Evolutionary conservation across 2,329 filamentous ascomycete species (phyloP).

Genomic region (Hymenotorrendiella dingleyae): DNA sequence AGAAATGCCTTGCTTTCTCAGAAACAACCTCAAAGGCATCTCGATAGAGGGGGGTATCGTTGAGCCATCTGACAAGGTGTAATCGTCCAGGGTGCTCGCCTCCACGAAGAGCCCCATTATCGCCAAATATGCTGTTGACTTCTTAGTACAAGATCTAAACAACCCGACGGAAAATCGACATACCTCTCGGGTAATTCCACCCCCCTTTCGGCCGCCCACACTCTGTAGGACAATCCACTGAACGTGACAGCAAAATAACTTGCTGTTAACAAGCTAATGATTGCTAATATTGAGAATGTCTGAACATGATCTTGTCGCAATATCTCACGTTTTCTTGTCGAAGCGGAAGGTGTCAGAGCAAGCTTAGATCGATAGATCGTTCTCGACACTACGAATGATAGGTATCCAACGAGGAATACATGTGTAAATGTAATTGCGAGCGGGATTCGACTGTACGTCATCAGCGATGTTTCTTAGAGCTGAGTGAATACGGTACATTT

Average conservation of each 20-base stretch:
- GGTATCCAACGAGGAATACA: slow-evolving; percentile 14
- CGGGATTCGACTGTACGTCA: slow-evolving; percentile 14
- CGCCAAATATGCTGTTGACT: slow-evolving; percentile 24
- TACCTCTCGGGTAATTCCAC: slow-evolving; percentile 35
- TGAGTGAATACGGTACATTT: background rate
- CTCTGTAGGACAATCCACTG: slow-evolving; percentile 41
- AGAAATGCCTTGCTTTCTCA: slow-evolving; percentile 49
- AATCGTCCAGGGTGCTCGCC: slow-evolving; percentile 28
- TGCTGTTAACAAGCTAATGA: slow-evolving; percentile 39
- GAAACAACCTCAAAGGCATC: slow-evolving; percentile 46
- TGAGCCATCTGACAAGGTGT: slow-evolving; percentile 26
- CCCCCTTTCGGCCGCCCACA: slow-evolving; percentile 41
- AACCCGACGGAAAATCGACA: slow-evolving; percentile 12
- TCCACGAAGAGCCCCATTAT: slow-evolving; percentile 26
- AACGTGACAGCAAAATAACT: slow-evolving; percentile 39
- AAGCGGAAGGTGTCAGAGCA: slow-evolving; percentile 32
- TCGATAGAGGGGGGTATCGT: slow-evolving; percentile 24
- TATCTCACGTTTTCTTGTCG: slow-evolving; percentile 31
- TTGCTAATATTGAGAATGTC: slow-evolving; percentile 39
- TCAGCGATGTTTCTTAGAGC: background rate
- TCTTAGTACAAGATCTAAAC: background rate
- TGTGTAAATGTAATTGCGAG: slow-evolving; percentile 14
- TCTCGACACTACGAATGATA: slow-evolving; percentile 17
- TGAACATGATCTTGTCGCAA: slow-evolving; percentile 28
- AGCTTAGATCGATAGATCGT: slow-evolving; percentile 27